Conservation (phyloP, 148 eudicot genomes). For the Persicaria maculosa region DNA sequence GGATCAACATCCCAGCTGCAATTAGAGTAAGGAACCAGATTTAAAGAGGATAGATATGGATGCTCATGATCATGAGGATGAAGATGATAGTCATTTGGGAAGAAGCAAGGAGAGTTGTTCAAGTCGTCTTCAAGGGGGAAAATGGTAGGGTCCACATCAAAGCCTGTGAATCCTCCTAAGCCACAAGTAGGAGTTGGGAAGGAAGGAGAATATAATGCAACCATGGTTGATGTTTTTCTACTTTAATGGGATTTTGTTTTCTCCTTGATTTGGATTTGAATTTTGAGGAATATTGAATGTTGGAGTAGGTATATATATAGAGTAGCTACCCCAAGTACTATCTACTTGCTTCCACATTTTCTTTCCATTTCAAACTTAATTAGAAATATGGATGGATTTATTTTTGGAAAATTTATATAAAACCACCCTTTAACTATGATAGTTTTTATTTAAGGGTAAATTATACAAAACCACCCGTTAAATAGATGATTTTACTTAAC, state of each 20-base stretch:
- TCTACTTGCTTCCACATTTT: not conserved
- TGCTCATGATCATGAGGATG: not conserved
- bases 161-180: not conserved
- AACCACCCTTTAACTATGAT: too few species aligned
- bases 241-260: not conserved
- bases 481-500: too few species aligned
- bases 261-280: too few species aligned
- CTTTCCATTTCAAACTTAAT: not conserved
- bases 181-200: not conserved
- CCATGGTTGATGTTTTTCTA: not conserved
- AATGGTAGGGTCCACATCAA: constrained; percentile 14
- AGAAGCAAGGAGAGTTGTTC: not conserved
- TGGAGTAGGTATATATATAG: not conserved
- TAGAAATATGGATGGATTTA: too few species aligned
- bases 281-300: too few species aligned
- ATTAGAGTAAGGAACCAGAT: not conserved
- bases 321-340: not conserved
- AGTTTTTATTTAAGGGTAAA: too few species aligned
- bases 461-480: too few species aligned
- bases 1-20: constrained; percentile 1
- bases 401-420: too few species aligned
- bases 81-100: not conserved
- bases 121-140: not conserved
- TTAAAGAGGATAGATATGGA: not conserved
- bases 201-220: not conserved